Base-by-base conservation (phyloP, 1,284 basidiomycete genomes). In the Fomitiporia mediterranea region DNA sequence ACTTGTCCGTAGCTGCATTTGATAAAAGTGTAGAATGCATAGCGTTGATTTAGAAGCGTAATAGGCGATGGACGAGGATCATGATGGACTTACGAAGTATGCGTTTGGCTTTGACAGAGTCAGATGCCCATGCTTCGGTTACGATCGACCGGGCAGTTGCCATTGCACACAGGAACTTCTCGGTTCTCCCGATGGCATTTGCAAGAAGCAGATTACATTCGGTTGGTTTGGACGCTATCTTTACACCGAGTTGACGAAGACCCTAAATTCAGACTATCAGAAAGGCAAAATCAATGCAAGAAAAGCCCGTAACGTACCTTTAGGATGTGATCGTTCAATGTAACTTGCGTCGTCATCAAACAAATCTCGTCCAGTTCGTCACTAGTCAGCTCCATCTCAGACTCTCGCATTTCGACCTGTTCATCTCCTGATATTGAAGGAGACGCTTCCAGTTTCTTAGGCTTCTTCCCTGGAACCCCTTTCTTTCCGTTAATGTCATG, bases 91-190 rank as follows among this genome's bases (percentile, higher is more conserved):
- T 61, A 91, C 91, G 77, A 39, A 91, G 70, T 3, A 92, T 69
- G 39, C 71, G 74, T 50, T 78, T 80, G 2, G 75, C 74, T 25
- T 73, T 73, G 2, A 79, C 77, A 23, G 81, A 87, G 1, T 79
- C 77, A 4, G 69, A 71, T 1, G 86, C 78, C 91, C 91, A 94
- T 37, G 79, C 73, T 58, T 78, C 75, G 2, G 75, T 79, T 13
- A 94, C 69, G 49, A 94, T 74, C 60, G 74, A 75, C 0, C 85
- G 84, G 0, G 77, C 80, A 1, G 69, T 69, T 0, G 84, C 76
- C 62, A 93, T 72, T 0, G 88, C 88, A 62, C 80, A 83, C 1
- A 94, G 74, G 65, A 94, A 88, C 65, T 94, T 94, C 66, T 91
- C 87, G 0, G 91, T 94, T 5, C 91, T 80, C 3, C 85, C 81